A percentile compares a stretch with the other conserved stretches of the same genome.
Evolutionary conservation across 73 alveolate genomes (phyloP).

Genomic region (Tetrahymena borealis): DNA sequence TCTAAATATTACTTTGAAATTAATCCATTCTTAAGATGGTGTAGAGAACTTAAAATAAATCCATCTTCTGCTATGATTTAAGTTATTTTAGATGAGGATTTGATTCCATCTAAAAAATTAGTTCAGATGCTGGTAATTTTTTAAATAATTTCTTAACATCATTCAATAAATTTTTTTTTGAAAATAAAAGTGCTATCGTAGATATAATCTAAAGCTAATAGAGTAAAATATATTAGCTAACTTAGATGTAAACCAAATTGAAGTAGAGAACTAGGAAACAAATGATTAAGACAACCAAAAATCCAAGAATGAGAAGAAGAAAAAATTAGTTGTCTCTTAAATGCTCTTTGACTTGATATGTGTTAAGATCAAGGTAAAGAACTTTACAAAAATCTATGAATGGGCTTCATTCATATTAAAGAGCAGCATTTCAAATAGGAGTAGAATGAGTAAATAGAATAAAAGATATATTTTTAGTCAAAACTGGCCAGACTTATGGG

Average conservation of each 20-base stretch:
- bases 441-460: not conserved
- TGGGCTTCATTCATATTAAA: not conserved
- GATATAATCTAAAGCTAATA: not conserved
- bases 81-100: not conserved
- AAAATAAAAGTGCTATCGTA: not conserved
- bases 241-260: not conserved
- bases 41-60: not conserved
- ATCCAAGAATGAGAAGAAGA: not conserved
- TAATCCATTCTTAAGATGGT: not conserved
- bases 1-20: not conserved
- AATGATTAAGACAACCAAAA: not conserved
- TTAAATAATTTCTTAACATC: not conserved
- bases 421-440: not conserved
- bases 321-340: not conserved
- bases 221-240: not conserved
- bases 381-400: not conserved
- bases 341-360: not conserved
- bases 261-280: not conserved
- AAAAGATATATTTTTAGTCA: not conserved
- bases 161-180: not conserved
- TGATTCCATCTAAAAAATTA: not conserved
- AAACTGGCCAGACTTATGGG: not conserved
- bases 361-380: not conserved
- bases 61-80: not conserved
- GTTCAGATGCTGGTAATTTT: not conserved